Evolutionary conservation across 2,329 filamentous ascomycete genomes (phyloP), one percentile per base, ranked within the genome.

Genomic region (Blastomyces percursus): DNA sequence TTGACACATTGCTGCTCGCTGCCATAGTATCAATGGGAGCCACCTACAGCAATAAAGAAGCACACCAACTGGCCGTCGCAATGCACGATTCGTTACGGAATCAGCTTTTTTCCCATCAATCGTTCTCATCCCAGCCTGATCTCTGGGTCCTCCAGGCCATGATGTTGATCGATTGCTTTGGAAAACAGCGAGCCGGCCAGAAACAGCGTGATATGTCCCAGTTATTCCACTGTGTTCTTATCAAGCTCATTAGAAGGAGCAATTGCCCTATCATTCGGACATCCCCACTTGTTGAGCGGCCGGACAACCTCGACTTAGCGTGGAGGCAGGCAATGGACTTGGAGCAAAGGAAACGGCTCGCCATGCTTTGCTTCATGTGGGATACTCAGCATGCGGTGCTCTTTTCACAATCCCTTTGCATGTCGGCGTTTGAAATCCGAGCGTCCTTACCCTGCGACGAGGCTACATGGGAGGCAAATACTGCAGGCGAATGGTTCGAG

Each of bases 331-430:
- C 82, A 74, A 80, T 81, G 2, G 77, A 82, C 54, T 75, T 78
- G 1, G 83, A 86, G 67, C 81, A 84, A 64, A 82, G 82, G 62
- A 85, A 85, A 71, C 78, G 84, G 74, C 72, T 84, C 0, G 82
- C 83, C 0, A 77, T 86, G 48, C 74, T 85, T 5, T 86, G 83
- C 68, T 87, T 87, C 69, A 82, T 86, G 76, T 86, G 84, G 84
- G 84, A 86, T 66, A 85, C 83, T 0, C 84, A 86, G 61, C 84
- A 86, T 64, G 84, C 84, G 0, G 82, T 86, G 0, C 75, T 86
- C 0, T 86, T 86, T 69, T 86, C 82, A n/a, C 84, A 86, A 68
- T 85, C 82, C 4, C 77, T 87, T 0, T 86, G 84, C 71, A 86
- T 86, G 84, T 86, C 83, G 1, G 82, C 84, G 0, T 86, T 86